Evolutionary conservation across 495 filamentous ascomycete species (phyloP), one percentile per base, ranked within the genome.

Genomic region (Schizothecium vesticola): DNA sequence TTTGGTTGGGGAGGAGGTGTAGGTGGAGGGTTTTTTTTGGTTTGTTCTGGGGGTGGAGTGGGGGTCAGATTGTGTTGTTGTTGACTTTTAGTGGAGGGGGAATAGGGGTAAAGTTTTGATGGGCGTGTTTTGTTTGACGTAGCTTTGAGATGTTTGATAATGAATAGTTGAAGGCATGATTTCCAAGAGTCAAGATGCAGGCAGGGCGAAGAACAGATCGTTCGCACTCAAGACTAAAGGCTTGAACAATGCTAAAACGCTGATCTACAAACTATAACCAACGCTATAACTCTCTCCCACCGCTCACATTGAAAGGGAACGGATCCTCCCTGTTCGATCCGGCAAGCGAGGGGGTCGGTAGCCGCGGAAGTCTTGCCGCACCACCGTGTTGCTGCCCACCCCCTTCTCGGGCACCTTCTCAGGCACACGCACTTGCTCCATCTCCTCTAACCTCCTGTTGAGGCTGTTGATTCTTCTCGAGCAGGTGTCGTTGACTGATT

Each of bases 1-100:
- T 26, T 28, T 70, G 19, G 72, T 83, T 63, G 80, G 80, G 5
- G 67, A 69, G 55, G 33, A n/a, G 19, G 16, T 10, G 55, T 56
- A 56, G 28, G 19, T 56, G 60, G 28, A 29, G 28, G 28, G 28
- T 1, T 10, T 29, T 8, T 29, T 29, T 10, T 8, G 5, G 31
- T 16, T n/a, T n/a, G n/a, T n/a, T n/a, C n/a, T n/a, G 33, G 33
- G 33, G 33, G 33, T 43, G 33, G n/a, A n/a, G 13, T 43, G 33
- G 33, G 33, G 33, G 33, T 43, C 33, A 19, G 3, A 4, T 16
- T 43, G 13, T 4, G n/a, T n/a, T n/a, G n/a, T 43, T 43, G 33
- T 43, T 43, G 33, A 43, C 33, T 43, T 43, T 13, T n/a, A n/a
- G 13, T 13, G 33, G 13, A 16, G 26, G 26, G 31, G 31, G 11